phyloP scores from a whole-genome alignment of 1,284 basidiomycete genomes.

The Blastosporella zonata region DNA sequence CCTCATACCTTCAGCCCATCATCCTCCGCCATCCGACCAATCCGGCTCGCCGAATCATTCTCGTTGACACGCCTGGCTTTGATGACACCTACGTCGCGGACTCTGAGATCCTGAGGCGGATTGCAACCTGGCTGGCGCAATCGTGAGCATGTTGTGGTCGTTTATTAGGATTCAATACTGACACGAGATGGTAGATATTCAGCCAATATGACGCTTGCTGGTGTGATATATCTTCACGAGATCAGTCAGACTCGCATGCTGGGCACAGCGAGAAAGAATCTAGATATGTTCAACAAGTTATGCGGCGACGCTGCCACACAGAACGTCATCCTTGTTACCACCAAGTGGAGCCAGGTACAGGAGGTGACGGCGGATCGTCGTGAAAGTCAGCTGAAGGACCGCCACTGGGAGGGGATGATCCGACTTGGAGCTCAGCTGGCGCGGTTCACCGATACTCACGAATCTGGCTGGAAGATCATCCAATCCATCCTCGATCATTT shows the following conservation, averaged over 20 bases:
- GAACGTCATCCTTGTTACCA: conserved; percentile 22
- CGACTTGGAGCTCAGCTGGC: conserved; percentile 2
- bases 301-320: conserved; percentile 18
- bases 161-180: not conserved
- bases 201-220: conserved; percentile 18
- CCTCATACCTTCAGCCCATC: not conserved
- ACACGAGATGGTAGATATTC: conserved; percentile 10
- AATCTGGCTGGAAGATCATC: conserved; percentile 4
- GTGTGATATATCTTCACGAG: conserved; percentile 25
- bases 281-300: conserved; percentile 22
- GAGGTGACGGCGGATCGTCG: not conserved
- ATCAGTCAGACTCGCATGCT: conserved; percentile 25
- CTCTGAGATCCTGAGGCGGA: conserved; percentile 16
- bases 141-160: conserved; percentile 7
- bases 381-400: conserved; percentile 6
- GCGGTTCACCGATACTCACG: conserved; percentile 4
- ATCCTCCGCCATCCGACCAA: not conserved
- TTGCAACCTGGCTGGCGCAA: conserved; percentile 20
- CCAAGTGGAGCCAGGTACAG: conserved; percentile 11
- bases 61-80: conserved; percentile 20
- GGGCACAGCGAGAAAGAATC: conserved; percentile 19
- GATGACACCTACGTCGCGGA: conserved; percentile 19
- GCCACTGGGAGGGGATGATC: conserved; percentile 7
- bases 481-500: not conserved
- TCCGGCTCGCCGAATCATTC: not conserved